Evolutionary conservation across 169 alveolate genomes (phyloP), one percentile per base, ranked within the genome.

Genomic region (Cryptosporidium ubiquitum): DNA sequence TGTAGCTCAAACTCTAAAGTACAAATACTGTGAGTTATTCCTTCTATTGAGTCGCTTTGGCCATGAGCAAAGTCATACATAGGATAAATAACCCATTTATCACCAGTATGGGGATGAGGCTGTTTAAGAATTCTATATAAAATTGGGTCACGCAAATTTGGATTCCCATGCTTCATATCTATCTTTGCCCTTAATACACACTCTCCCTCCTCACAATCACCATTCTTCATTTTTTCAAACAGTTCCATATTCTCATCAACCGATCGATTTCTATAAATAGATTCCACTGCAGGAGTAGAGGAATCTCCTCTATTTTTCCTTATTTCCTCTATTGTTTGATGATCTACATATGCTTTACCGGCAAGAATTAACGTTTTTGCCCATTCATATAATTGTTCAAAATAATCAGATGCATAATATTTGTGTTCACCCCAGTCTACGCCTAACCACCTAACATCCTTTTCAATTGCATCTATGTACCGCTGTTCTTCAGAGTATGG

Each of bases 21-120:
- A 91, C 99, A 99, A 68, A 98, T 96, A 57, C 99, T 97, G 93
- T 99, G 99, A 40, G 99, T 97, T 61, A 99, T 97, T 70, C 95
- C 93, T 93, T 98, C 99, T 39, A 98, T 93, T 16, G 99, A 96
- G 86, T 99, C 99, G 55, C 97, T 96, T 84, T 98, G 97, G 37
- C 99, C 99, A 85, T 99, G 99, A 9, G 99, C 99, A 92, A 95
- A 98, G 94, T 99, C 99, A 94, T 98, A 99, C 94, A 98, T 97
- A 2, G 99, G 99, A 91, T 99, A 98, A 20, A 98, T 97, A 79
- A 97, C 94, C 99, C 99, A 99, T 89, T 95, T 94, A 84, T 97
- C 95, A 20, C 99, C 99, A 20, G 99, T 98, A 71, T 98, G 98
- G 5, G 99, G 99, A 91, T 99, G 99, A 0, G 96, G 92, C 23